Conservation (phyloP, 2,329 filamentous ascomycete species). For the Botrytis squamosa region DNA sequence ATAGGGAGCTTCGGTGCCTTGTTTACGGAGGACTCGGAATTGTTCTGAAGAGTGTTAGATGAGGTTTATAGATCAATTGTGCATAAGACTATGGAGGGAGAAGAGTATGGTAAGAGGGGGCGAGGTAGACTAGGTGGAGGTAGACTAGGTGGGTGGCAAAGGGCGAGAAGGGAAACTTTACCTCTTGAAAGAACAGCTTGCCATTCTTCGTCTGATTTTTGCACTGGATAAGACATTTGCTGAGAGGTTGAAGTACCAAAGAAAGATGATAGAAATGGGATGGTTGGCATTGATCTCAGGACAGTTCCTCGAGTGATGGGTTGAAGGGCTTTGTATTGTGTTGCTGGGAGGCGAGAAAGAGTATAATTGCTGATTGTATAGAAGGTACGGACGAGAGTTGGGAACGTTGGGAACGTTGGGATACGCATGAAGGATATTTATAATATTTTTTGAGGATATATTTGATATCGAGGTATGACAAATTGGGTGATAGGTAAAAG, state of each 20-base stretch:
- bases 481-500: background rate
- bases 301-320: conserved; percentile 42
- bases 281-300: conserved; percentile 67
- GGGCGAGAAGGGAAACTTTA: conserved; percentile 36
- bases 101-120: background rate
- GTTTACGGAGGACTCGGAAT: conserved; percentile 88
- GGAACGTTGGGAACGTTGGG: conserved; percentile 46
- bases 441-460: conserved; percentile 21
- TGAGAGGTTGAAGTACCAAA: conserved; percentile 60
- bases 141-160: background rate
- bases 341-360: conserved; percentile 28
- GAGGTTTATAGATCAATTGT: conserved; percentile 11
- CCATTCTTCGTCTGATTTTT: conserved; percentile 85
- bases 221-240: conserved; percentile 72
- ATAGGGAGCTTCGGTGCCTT: conserved; percentile 82
- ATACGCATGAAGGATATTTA: conserved; percentile 49
- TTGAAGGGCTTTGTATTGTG: conserved; percentile 38
- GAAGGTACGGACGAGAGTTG: conserved; percentile 47
- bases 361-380: conserved; percentile 49
- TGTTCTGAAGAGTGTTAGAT: conserved; percentile 64
- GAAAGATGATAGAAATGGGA: conserved; percentile 75
- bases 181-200: conserved; percentile 75
- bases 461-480: conserved; percentile 21
- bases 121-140: background rate
- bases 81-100: background rate